phyloP scores from a whole-genome alignment of 208 protist species.

The Lotmaria passim region DNA sequence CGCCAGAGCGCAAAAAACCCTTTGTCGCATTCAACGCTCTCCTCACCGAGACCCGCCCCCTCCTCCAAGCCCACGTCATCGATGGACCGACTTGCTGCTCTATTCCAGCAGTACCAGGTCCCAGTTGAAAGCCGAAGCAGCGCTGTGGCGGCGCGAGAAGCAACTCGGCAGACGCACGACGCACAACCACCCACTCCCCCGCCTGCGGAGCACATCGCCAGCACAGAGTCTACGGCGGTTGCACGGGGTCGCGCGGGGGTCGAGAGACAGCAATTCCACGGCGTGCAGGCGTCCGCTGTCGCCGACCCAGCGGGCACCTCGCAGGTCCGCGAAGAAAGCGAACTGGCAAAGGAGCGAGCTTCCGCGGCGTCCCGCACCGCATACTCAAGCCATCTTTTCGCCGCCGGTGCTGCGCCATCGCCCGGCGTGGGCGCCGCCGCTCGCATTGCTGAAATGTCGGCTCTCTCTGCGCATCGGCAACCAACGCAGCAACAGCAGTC shows the following conservation, averaged over 20 bases:
- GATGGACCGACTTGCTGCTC: constrained; percentile 22
- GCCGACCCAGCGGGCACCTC: neutral
- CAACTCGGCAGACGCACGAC: neutral
- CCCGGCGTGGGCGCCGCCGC: neutral
- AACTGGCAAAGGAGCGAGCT: neutral
- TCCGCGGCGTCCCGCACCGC: neutral
- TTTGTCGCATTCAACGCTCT: neutral
- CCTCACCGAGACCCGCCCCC: neutral
- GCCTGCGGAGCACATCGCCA: neutral
- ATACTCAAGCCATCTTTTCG: neutral
- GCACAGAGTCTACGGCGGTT: too few relatives aligned
- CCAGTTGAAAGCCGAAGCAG: neutral
- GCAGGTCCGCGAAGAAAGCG: neutral
- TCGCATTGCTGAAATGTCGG: neutral
- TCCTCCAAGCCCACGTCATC: neutral
- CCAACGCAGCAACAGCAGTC: neutral
- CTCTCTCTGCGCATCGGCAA: neutral
- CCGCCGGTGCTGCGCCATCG: neutral
- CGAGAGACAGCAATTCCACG: neutral
- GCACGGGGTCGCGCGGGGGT: too few relatives aligned
- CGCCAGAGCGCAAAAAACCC: too few relatives aligned
- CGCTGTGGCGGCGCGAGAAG: too few relatives aligned
- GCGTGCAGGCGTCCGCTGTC: too few relatives aligned
- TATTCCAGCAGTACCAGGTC: constrained; percentile 27
- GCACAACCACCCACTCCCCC: neutral